A percentile compares a stretch with the other conserved stretches of the same genome.
phyloP scores from a whole-genome alignment of 768 basidiomycete species.

The Lactarius indigo region DNA sequence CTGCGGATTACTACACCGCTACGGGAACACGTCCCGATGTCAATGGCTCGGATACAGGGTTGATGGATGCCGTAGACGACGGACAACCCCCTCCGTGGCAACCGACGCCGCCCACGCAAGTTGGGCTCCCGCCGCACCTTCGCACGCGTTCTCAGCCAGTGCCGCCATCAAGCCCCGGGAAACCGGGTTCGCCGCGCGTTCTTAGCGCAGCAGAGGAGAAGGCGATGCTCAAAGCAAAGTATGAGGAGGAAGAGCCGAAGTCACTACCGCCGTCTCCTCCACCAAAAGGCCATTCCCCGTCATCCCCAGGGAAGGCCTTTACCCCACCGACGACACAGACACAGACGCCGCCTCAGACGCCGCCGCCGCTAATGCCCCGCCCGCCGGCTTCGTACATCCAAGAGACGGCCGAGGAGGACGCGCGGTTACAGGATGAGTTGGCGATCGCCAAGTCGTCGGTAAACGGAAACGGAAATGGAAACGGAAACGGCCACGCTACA shows the following conservation, averaged over 20 bases:
- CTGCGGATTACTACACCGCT: slow-evolving; percentile 18
- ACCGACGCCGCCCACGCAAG: slow-evolving; percentile 25
- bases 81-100: slow-evolving; percentile 31
- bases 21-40: neutral
- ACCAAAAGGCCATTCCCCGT: slow-evolving; percentile 9
- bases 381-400: slow-evolving; percentile 79
- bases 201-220: slow-evolving; percentile 70
- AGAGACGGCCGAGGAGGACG: slow-evolving; percentile 75
- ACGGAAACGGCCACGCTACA: neutral
- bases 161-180: slow-evolving; percentile 28
- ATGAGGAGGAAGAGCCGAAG: slow-evolving; percentile 49
- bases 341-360: slow-evolving; percentile 36
- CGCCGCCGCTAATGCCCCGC: slow-evolving; percentile 71
- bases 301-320: neutral
- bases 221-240: slow-evolving; percentile 60
- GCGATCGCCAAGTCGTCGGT: slow-evolving; percentile 27
- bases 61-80: slow-evolving; percentile 28
- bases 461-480: neutral
- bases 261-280: slow-evolving; percentile 17
- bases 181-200: slow-evolving; percentile 42
- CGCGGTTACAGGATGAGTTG: slow-evolving; percentile 43
- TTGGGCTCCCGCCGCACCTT: slow-evolving; percentile 28
- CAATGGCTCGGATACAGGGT: slow-evolving; percentile 42
- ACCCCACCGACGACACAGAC: neutral
- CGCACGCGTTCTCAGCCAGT: slow-evolving; percentile 34